A percentile compares a stretch with the other conserved stretches of the same genome.
phyloP scores from a whole-genome alignment of 805 yeast genomes.

The Lipomyces mesembrius region DNA sequence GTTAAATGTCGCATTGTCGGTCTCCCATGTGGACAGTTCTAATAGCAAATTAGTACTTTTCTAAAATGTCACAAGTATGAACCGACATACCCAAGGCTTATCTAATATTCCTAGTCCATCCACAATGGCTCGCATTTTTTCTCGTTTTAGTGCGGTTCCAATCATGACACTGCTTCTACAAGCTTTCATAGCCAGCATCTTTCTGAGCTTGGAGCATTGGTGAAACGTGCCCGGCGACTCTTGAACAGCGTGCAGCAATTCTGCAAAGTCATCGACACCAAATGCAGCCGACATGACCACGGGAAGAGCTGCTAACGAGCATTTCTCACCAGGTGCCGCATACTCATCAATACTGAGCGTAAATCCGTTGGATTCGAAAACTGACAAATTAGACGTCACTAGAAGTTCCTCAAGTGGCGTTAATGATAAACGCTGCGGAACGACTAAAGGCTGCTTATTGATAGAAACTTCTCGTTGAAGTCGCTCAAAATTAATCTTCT shows the following conservation, averaged over 20 bases:
- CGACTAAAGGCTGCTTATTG: conserved; percentile 71
- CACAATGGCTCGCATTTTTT: conserved; percentile 72
- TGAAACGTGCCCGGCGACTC: conserved; percentile 57
- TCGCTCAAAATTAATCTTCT: conserved; percentile 85
- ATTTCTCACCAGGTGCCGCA: conserved; percentile 59
- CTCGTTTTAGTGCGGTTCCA: conserved; percentile 66
- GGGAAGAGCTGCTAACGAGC: conserved; percentile 69
- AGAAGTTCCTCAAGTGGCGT: conserved; percentile 78
- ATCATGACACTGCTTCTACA: conserved; percentile 94
- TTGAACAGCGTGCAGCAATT: conserved; percentile 68
- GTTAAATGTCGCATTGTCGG: conserved; percentile 93
- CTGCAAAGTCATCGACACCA: conserved; percentile 68
- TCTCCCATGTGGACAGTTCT: conserved; percentile 86
- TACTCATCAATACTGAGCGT: conserved; percentile 57
- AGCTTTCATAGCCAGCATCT: conserved; percentile 93
- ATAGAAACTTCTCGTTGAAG: conserved; percentile 61
- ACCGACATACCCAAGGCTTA: conserved; percentile 85
- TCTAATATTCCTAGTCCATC: conserved; percentile 69
- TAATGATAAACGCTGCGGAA: conserved; percentile 61
- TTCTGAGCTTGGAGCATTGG: conserved; percentile 75
- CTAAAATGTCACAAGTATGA: not conserved
- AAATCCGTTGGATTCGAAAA: conserved; percentile 80
- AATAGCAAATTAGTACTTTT: not conserved
- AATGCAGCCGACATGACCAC: conserved; percentile 71
- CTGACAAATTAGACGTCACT: conserved; percentile 61